These are phyloP conservation scores for Meyerozyma athensensis DNA, from an alignment of 1,139 yeast species.

Conservation along the genomic window DNA sequence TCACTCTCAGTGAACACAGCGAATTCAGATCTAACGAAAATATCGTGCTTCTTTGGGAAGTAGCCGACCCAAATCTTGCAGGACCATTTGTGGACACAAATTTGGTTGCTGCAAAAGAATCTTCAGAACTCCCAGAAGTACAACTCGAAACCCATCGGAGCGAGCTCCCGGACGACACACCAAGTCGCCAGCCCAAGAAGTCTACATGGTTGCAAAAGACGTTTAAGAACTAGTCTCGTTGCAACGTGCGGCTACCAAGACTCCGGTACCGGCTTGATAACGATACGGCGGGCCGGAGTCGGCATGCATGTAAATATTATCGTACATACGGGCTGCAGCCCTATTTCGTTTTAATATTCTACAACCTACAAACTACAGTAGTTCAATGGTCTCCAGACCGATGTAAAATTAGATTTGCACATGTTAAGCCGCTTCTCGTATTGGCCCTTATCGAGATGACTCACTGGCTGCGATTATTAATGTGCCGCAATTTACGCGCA, in stretches of 20 bases:
- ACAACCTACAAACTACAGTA: not conserved
- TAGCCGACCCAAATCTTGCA: constrained; percentile 8
- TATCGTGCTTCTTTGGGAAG: constrained; percentile 35
- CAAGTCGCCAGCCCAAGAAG: constrained; percentile 4
- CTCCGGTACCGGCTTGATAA: not conserved
- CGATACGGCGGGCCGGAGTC: not conserved
- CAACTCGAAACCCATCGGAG: constrained; percentile 31
- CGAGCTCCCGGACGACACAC: constrained; percentile 18
- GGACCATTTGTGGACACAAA: constrained; percentile 25
- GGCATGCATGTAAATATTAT: not conserved
- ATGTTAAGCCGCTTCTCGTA: not conserved
- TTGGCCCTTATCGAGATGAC: not conserved
- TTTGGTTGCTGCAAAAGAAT: constrained; percentile 16
- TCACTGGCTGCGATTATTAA: constrained; percentile 3
- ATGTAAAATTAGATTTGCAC: not conserved
- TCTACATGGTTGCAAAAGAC: constrained; percentile 5
- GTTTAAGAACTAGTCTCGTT: constrained; percentile 23
- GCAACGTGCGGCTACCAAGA: not conserved
- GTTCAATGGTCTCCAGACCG: not conserved
- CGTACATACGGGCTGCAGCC: not conserved
- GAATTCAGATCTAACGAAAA: constrained; percentile 27
- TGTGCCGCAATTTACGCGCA: not conserved
- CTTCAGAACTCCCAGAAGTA: constrained; percentile 38
- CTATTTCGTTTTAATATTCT: not conserved
- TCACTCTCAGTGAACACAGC: constrained; percentile 28